These are phyloP conservation scores for Claviceps pusilla DNA, from an alignment of 2,329 filamentous ascomycete species.

Conservation along the genomic window DNA sequence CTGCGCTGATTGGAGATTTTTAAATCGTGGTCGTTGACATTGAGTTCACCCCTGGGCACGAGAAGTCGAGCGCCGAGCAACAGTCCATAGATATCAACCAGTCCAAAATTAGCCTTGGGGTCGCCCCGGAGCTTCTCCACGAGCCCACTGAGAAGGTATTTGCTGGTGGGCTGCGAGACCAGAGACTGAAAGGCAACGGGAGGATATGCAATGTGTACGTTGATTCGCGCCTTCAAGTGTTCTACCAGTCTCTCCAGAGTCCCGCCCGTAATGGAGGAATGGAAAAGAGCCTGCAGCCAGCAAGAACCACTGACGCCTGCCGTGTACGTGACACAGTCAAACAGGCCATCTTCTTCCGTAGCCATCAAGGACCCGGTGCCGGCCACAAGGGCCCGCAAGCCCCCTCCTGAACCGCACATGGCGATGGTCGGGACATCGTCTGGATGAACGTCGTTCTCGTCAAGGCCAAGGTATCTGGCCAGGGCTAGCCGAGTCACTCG, in stretches of 20 bases:
- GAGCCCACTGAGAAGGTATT: conserved; percentile 71
- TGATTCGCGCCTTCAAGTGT: conserved; percentile 73
- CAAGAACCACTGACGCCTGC: conserved; percentile 92
- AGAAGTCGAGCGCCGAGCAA: conserved; percentile 71
- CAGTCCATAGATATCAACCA: conserved; percentile 87
- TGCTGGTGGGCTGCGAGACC: conserved; percentile 83
- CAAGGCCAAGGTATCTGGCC: conserved; percentile 65
- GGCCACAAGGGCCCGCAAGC: conserved; percentile 75
- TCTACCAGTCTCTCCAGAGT: conserved; percentile 57
- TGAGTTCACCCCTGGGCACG: conserved; percentile 63
- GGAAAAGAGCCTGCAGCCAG: conserved; percentile 82
- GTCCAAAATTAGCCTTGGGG: conserved; percentile 55
- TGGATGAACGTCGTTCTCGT: conserved; percentile 69
- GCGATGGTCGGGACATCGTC: conserved; percentile 90
- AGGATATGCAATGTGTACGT: conserved; percentile 84
- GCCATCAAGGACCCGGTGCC: conserved; percentile 79
- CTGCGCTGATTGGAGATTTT: conserved; percentile 79
- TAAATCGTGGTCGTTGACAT: conserved; percentile 61
- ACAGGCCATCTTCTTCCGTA: conserved; percentile 70
- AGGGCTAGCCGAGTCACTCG: conserved; percentile 56
- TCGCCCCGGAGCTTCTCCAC: conserved; percentile 84
- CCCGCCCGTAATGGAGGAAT: conserved; percentile 53
- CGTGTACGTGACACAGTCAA: conserved; percentile 89
- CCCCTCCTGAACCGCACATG: conserved; percentile 86
- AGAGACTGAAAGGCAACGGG: conserved; percentile 68